Conservation (phyloP, 106 monocot species). For the Vanilla planifolia region DNA sequence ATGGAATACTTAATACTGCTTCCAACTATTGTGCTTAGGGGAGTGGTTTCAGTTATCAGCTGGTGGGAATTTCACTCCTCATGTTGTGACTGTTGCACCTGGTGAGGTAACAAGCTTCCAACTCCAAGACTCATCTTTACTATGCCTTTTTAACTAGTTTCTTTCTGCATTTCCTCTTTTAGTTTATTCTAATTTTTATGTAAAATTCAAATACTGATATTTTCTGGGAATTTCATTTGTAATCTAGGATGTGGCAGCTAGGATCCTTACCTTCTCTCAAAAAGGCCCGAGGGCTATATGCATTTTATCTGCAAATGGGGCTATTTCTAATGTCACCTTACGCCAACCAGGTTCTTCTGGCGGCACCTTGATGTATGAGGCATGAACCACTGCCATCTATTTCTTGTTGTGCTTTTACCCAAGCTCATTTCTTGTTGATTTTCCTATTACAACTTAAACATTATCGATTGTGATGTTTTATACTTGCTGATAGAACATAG, state of each 20-base stretch:
- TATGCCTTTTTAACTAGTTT: neutral
- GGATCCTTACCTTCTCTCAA: constrained; percentile 64
- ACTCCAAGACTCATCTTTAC: too few relatives aligned
- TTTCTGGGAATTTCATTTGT: neutral
- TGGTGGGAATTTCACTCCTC: constrained; percentile 73
- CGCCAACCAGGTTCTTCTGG: constrained; percentile 70
- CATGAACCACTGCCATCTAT: constrained; percentile 4
- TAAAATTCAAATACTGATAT: neutral
- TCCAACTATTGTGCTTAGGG: constrained; percentile 23
- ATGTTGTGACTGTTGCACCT: constrained; percentile 57
- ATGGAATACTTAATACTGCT: neutral
- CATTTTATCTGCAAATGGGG: constrained; percentile 77
- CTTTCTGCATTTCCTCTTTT: neutral
- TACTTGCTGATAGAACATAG: too few relatives aligned
- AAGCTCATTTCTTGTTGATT: too few relatives aligned
- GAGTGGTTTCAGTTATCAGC: constrained; percentile 72
- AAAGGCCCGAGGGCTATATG: constrained; percentile 69
- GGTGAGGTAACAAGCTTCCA: constrained; percentile 47
- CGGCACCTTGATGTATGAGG: constrained; percentile 71
- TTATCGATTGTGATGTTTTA: too few relatives aligned
- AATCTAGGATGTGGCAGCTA: constrained; percentile 54
- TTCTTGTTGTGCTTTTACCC: too few relatives aligned
- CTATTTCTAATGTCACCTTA: constrained; percentile 71
- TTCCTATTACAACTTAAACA: too few relatives aligned
- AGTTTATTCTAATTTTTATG: neutral